Percentiles rank a stretch among this genome's conserved stretches.
Conservation (phyloP, 148 eudicot species). For the Rhododendron vialii region DNA sequence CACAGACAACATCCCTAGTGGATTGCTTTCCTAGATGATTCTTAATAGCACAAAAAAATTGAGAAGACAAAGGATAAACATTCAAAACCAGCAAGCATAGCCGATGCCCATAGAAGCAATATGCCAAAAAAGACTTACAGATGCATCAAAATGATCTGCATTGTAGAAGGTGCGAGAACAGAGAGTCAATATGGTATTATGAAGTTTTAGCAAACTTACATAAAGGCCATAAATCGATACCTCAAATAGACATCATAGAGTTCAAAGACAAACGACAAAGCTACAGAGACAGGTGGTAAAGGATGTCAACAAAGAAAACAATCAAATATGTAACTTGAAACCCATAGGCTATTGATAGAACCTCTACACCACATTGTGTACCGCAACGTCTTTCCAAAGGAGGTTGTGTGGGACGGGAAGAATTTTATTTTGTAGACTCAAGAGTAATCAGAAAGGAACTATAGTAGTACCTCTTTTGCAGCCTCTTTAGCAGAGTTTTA, state of each 20-base stretch:
- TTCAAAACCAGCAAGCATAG: background rate
- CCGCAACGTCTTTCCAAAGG: background rate
- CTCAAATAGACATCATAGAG: background rate
- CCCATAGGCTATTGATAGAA: background rate
- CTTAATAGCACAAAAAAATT: background rate
- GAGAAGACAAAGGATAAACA: background rate
- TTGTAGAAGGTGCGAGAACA: background rate
- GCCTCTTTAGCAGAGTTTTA: background rate
- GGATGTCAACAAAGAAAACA: background rate
- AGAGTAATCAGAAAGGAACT: background rate
- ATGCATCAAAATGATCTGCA: background rate
- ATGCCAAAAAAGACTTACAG: background rate
- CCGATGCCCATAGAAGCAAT: background rate
- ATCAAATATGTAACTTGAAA: background rate
- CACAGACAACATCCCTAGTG: background rate
- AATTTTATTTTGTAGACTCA: background rate
- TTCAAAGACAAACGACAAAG: background rate
- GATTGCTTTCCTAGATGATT: background rate
- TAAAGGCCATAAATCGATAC: background rate
- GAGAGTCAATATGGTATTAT: background rate
- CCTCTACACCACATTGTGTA: background rate
- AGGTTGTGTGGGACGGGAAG: background rate
- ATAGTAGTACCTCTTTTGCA: no score
- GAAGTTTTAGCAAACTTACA: background rate
- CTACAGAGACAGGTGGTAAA: background rate